Evolutionary conservation across 805 yeast genomes (phyloP).

Genomic region (Metschnikowia cubensis): DNA sequence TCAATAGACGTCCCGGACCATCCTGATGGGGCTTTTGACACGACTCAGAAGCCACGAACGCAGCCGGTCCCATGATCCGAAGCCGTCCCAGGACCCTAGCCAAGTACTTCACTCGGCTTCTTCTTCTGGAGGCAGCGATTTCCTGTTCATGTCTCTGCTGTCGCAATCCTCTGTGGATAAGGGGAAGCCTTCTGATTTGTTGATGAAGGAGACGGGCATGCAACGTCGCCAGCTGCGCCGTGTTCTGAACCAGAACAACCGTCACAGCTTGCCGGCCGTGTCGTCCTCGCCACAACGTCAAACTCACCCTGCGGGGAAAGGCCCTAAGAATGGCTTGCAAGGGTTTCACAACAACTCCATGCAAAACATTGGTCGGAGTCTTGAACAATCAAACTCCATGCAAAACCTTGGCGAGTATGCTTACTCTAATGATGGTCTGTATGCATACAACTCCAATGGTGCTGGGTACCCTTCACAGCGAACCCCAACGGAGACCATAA

Average conservation of each 20-base stretch:
- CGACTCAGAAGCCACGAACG: slow-evolving; percentile 15
- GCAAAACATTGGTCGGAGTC: no score
- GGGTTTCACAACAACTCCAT: no score
- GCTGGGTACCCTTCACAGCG: not conserved
- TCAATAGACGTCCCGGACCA: no score
- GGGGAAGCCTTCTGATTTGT: not conserved
- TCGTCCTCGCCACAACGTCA: not conserved
- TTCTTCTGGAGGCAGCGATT: slow-evolving; percentile 26
- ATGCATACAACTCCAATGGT: not conserved
- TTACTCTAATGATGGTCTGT: no score
- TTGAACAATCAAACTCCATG: no score
- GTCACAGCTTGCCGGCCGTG: slow-evolving; percentile 7
- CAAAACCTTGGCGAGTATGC: no score
- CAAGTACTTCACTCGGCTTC: slow-evolving; percentile 1
- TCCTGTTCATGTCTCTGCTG: slow-evolving; percentile 29
- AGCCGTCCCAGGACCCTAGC: not conserved
- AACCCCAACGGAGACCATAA: no score
- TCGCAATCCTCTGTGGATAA: slow-evolving; percentile 25
- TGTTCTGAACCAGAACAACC: not conserved
- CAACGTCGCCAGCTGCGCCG: not conserved
- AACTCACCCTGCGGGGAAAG: not conserved
- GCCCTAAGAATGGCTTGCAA: no score
- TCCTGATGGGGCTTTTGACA: slow-evolving; percentile 21
- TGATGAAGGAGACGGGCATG: not conserved
- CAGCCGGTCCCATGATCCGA: slow-evolving; percentile 1